Evolutionary conservation across 2,329 filamentous ascomycete genomes (phyloP).

Genomic region (Tympanopsis confertula): DNA sequence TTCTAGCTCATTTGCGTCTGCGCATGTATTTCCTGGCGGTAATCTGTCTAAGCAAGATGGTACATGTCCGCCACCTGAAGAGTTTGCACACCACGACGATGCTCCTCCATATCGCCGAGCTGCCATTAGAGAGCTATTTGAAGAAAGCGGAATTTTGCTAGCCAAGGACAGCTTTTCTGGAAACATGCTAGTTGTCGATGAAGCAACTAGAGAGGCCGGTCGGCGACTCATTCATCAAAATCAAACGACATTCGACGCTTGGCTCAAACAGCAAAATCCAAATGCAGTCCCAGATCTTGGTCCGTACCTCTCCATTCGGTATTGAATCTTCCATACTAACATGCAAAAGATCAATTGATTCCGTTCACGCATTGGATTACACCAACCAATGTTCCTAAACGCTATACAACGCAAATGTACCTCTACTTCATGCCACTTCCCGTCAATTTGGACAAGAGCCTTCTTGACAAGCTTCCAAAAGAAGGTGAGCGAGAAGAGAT

Average conservation of each 20-base stretch:
- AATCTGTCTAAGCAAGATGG: conserved; percentile 46
- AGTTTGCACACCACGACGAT: conserved; percentile 38
- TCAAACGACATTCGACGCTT: neutral
- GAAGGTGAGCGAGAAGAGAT: conserved; percentile 32
- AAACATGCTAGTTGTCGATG: conserved; percentile 36
- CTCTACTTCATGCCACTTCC: conserved; percentile 46
- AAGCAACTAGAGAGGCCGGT: conserved; percentile 38
- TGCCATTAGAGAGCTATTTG: conserved; percentile 52
- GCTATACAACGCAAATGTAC: conserved; percentile 59
- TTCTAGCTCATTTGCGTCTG: conserved; percentile 50
- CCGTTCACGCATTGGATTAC: conserved; percentile 57
- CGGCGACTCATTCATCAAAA: conserved; percentile 28
- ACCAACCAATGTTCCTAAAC: conserved; percentile 40
- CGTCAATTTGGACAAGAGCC: conserved; percentile 8
- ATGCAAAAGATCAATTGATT: conserved; percentile 31
- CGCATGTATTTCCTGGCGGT: conserved; percentile 56
- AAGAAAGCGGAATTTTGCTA: conserved; percentile 52
- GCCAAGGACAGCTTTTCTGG: conserved; percentile 26
- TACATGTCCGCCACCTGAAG: conserved; percentile 28
- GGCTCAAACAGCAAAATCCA: conserved; percentile 28
- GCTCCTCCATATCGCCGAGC: conserved; percentile 42
- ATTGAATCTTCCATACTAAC: neutral
- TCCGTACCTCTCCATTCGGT: neutral
- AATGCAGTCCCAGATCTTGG: conserved; percentile 3
- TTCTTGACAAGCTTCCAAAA: conserved; percentile 12